Evolutionary conservation across 495 filamentous ascomycete species (phyloP).

Genomic region (Penicillium nucicola): DNA sequence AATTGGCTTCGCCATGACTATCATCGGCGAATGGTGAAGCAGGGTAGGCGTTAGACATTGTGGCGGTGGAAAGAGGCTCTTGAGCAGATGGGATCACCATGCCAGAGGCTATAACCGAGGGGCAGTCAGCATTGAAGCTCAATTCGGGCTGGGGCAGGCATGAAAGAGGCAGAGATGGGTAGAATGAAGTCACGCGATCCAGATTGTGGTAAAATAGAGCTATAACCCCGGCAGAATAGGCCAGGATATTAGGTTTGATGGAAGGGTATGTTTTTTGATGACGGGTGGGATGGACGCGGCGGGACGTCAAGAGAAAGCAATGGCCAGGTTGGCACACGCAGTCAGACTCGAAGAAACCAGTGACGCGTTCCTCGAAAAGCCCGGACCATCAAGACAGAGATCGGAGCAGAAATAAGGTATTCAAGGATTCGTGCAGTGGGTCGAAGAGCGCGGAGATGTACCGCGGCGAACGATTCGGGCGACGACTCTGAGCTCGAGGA

Average conservation of each 20-base stretch:
- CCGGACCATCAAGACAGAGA: slow-evolving; percentile 1
- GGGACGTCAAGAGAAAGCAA: slow-evolving; percentile 28
- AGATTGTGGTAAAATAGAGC: slow-evolving; percentile 22
- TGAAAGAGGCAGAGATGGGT: slow-evolving; percentile 18
- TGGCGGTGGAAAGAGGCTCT: slow-evolving; percentile 38
- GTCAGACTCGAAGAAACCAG: slow-evolving; percentile 14
- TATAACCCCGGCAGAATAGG: slow-evolving; percentile 20
- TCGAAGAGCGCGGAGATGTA: slow-evolving; percentile 47
- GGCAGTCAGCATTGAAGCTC: slow-evolving; percentile 49
- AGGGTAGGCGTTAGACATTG: slow-evolving; percentile 48
- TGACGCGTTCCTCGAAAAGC: slow-evolving; percentile 10
- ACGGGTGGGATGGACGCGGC: slow-evolving; percentile 38
- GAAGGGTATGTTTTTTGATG: slow-evolving; percentile 41
- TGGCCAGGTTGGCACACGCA: slow-evolving; percentile 21
- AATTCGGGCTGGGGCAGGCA: slow-evolving; percentile 13
- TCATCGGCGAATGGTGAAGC: slow-evolving; percentile 37
- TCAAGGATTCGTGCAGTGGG: slow-evolving; percentile 37
- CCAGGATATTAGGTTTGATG: slow-evolving; percentile 39
- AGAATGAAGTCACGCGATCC: slow-evolving; percentile 38
- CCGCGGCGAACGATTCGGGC: slow-evolving; percentile 33
- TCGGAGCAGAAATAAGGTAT: slow-evolving; percentile 13
- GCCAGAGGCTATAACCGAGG: slow-evolving; percentile 44
- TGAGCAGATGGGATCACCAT: slow-evolving; percentile 52
- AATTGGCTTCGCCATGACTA: slow-evolving; percentile 33
- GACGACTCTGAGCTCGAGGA: slow-evolving; percentile 25